Conservation (phyloP, 768 basidiomycete genomes). For the Guyanaporus albipodus region DNA sequence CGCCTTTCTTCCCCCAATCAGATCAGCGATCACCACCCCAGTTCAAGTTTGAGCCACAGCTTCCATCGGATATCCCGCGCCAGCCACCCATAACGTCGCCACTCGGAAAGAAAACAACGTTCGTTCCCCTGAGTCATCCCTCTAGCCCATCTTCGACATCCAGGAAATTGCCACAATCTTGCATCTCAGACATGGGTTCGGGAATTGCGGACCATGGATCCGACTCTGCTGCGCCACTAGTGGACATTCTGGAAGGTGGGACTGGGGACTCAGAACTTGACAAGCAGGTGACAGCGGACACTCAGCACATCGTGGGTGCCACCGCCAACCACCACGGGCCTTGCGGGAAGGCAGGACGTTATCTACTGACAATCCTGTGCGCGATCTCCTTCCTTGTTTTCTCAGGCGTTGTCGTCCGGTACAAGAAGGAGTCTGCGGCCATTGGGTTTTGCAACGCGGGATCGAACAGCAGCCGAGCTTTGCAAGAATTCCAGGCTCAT, state of each 20-base stretch:
- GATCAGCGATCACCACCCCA: constrained; percentile 45
- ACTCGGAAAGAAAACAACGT: constrained; percentile 9
- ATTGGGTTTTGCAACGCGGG: constrained; percentile 78
- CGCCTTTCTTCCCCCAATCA: constrained; percentile 18
- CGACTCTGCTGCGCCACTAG: constrained; percentile 7
- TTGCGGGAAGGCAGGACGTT: constrained; percentile 19
- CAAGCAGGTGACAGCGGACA: constrained; percentile 32
- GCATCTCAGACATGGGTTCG: constrained; percentile 2
- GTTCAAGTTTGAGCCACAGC: constrained; percentile 51
- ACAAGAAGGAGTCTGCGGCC: constrained; percentile 62
- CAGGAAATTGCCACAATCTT: constrained; percentile 8
- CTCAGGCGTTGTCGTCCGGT: constrained; percentile 39
- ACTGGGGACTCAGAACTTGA: constrained; percentile 13
- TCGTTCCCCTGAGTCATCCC: constrained; percentile 17
- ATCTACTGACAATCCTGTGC: constrained; percentile 43
- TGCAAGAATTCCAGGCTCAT: constrained; percentile 46
- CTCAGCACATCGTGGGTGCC: constrained; percentile 38
- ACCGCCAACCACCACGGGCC: constrained; percentile 15
- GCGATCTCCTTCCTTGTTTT: constrained; percentile 34
- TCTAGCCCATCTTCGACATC: constrained; percentile 13
- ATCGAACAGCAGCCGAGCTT: constrained; percentile 50
- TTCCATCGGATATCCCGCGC: constrained; percentile 38
- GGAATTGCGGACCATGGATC: background rate
- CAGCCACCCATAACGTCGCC: constrained; percentile 24
- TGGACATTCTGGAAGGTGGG: constrained; percentile 20